A percentile compares a stretch with the other conserved stretches of the same genome.
Evolutionary conservation across 2,329 filamentous ascomycete genomes (phyloP).

Genomic region (Hirsutella thompsonii): DNA sequence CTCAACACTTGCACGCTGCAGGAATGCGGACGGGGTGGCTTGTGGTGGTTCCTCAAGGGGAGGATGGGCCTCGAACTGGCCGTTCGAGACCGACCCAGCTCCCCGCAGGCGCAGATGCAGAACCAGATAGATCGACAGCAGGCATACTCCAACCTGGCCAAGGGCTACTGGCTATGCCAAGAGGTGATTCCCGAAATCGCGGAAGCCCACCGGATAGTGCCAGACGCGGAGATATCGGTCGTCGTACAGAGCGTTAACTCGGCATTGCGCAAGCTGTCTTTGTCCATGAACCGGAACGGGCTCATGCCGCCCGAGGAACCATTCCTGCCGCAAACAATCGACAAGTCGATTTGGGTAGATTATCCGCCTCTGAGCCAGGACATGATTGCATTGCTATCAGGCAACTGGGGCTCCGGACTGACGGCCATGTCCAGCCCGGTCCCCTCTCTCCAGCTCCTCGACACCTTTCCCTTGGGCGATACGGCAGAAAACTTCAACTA

Average conservation of each 20-base stretch:
- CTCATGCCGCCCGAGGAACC: slow-evolving; percentile 59
- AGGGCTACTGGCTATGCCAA: slow-evolving; percentile 69
- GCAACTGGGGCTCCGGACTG: slow-evolving; percentile 38
- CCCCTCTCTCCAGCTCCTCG: slow-evolving; percentile 41
- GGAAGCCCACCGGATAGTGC: slow-evolving; percentile 25
- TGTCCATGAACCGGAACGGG: slow-evolving; percentile 75
- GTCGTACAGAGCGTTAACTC: slow-evolving; percentile 44
- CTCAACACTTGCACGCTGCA: slow-evolving; percentile 48
- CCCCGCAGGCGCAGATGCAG: slow-evolving; percentile 37
- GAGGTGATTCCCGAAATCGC: slow-evolving; percentile 37
- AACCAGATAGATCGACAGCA: slow-evolving; percentile 52
- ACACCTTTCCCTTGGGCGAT: slow-evolving; percentile 67
- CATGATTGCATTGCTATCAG: slow-evolving; percentile 56
- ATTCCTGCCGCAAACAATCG: slow-evolving; percentile 62
- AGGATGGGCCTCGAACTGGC: slow-evolving; percentile 61
- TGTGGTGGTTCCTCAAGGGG: slow-evolving; percentile 87
- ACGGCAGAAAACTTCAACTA: slow-evolving; percentile 64
- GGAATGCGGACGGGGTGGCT: slow-evolving; percentile 57
- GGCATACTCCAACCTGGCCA: slow-evolving; percentile 74
- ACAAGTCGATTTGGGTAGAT: slow-evolving; percentile 70
- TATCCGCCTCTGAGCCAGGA: slow-evolving; percentile 66
- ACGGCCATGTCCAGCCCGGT: slow-evolving; percentile 32
- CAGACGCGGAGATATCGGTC: slow-evolving; percentile 35
- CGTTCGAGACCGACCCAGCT: slow-evolving; percentile 48
- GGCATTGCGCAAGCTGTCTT: slow-evolving; percentile 58